phyloP scores from a whole-genome alignment of 1,139 yeast species.

The Magnusiomyces sp. region DNA sequence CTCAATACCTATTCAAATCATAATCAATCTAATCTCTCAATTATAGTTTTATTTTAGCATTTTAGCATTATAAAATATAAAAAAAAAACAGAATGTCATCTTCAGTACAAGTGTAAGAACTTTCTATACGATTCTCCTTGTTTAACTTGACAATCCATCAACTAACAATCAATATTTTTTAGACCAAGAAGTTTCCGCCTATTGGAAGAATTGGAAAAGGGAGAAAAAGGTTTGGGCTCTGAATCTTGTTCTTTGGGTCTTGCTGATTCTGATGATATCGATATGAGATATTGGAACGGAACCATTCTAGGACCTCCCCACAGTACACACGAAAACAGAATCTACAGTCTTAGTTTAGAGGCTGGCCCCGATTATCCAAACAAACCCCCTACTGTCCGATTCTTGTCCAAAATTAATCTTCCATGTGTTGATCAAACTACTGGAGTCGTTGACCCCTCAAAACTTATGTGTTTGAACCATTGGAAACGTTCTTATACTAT shows the following conservation, averaged over 20 bases:
- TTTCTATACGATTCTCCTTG: too few relatives aligned
- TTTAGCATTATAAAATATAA: too few relatives aligned
- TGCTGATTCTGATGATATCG: conserved; percentile 78
- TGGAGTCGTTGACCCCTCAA: conserved; percentile 55
- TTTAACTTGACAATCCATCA: too few relatives aligned
- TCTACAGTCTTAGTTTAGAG: conserved; percentile 69
- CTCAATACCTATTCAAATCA: too few relatives aligned
- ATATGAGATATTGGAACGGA: conserved; percentile 93
- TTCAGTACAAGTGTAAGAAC: too few relatives aligned
- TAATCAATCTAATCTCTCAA: too few relatives aligned
- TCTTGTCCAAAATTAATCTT: conserved; percentile 74
- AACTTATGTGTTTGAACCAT: conserved; percentile 61
- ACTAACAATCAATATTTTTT: too few relatives aligned
- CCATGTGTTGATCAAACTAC: conserved; percentile 70
- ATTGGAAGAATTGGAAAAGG: conserved; percentile 92
- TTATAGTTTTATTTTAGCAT: too few relatives aligned
- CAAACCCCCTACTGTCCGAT: conserved; percentile 72
- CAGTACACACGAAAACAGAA: conserved; percentile 85
- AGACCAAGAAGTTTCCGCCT: conserved; percentile 92
- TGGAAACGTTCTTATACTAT: conserved; percentile 89
- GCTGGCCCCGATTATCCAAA: conserved; percentile 88
- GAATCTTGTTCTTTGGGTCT: conserved; percentile 94
- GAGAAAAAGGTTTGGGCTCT: conserved; percentile 95
- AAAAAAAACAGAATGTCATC: too few relatives aligned
- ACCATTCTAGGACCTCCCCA: conserved; percentile 97